Conservation (phyloP, 2,329 filamentous ascomycete genomes). For the Fonsecaea erecta region DNA sequence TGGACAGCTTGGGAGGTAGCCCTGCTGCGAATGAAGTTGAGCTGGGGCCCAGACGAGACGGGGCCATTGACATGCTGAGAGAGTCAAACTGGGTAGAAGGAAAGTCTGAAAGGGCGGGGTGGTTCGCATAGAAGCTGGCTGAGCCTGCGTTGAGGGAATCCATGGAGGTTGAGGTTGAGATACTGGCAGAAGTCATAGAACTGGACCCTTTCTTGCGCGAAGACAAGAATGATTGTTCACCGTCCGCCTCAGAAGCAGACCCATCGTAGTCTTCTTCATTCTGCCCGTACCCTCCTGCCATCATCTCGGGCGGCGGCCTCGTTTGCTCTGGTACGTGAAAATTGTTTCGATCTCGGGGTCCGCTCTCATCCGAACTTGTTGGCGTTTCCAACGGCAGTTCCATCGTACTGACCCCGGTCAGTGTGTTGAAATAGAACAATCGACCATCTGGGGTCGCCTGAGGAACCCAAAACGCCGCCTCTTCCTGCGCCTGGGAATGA, state of each 20-base stretch:
- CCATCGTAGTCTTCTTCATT: constrained; percentile 90
- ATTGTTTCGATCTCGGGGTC: constrained; percentile 86
- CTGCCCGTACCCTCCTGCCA: constrained; percentile 74
- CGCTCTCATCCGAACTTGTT: constrained; percentile 75
- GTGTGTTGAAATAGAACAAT: constrained; percentile 96
- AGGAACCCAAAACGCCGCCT: constrained; percentile 97
- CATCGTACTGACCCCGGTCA: constrained; percentile 93
- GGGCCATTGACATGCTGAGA: constrained; percentile 42
- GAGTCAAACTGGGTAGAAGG: constrained; percentile 26
- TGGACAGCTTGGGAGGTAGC: constrained; percentile 49
- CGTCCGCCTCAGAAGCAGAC: constrained; percentile 85
- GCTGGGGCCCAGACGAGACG: constrained; percentile 53
- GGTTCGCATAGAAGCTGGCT: constrained; percentile 16
- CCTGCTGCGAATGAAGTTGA: constrained; percentile 61
- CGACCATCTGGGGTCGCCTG: constrained; percentile 93
- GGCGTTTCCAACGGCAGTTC: constrained; percentile 93
- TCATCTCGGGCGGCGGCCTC: constrained; percentile 85
- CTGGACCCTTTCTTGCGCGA: constrained; percentile 72
- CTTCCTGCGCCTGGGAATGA: constrained; percentile 70
- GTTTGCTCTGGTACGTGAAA: constrained; percentile 88
- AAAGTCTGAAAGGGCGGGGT: constrained; percentile 11
- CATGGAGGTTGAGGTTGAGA: constrained; percentile 88
- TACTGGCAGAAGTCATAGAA: constrained; percentile 68
- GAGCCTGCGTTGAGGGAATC: constrained; percentile 66
- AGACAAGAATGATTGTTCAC: constrained; percentile 71